Evolutionary conservation across 1,139 yeast species (phyloP).

Genomic region (Geotrichum carabidarum): DNA sequence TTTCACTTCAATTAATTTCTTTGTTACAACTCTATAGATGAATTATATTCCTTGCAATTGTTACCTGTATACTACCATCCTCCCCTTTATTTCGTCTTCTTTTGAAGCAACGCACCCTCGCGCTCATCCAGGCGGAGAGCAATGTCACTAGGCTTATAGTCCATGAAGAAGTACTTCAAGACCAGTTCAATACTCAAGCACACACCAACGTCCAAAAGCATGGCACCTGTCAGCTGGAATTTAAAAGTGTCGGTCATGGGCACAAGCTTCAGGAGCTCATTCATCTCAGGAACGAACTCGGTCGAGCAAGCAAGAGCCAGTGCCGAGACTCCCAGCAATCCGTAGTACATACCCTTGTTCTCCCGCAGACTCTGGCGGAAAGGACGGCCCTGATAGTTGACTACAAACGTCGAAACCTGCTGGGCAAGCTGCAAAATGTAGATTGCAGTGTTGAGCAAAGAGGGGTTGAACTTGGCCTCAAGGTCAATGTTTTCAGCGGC

Average conservation of each 20-base stretch:
- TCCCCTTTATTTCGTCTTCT: conserved; percentile 29
- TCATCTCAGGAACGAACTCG: conserved; percentile 90
- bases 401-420: conserved; percentile 96
- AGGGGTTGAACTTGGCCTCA: conserved; percentile 83
- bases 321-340: conserved; percentile 83
- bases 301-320: conserved; percentile 89
- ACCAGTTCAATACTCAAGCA: conserved; percentile 76
- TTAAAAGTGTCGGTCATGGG: conserved; percentile 78
- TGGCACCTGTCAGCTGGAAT: conserved; percentile 64
- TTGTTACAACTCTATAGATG: neutral
- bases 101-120: conserved; percentile 29
- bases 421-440: conserved; percentile 90
- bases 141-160: conserved; percentile 86
- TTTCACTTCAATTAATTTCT: neutral
- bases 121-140: conserved; percentile 46
- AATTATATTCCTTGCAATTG: neutral
- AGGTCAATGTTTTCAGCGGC: conserved; percentile 83
- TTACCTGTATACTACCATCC: neutral
- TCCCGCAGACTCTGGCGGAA: conserved; percentile 86
- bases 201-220: conserved; percentile 69
- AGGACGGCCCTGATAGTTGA: conserved; percentile 95
- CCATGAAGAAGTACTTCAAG: conserved; percentile 82
- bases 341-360: conserved; percentile 96
- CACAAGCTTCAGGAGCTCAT: conserved; percentile 86
- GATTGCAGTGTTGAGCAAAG: conserved; percentile 91